Evolutionary conservation across 1,284 basidiomycete species (phyloP), one percentile per base, ranked within the genome.

Genomic region (Exsudoporus floridanus): DNA sequence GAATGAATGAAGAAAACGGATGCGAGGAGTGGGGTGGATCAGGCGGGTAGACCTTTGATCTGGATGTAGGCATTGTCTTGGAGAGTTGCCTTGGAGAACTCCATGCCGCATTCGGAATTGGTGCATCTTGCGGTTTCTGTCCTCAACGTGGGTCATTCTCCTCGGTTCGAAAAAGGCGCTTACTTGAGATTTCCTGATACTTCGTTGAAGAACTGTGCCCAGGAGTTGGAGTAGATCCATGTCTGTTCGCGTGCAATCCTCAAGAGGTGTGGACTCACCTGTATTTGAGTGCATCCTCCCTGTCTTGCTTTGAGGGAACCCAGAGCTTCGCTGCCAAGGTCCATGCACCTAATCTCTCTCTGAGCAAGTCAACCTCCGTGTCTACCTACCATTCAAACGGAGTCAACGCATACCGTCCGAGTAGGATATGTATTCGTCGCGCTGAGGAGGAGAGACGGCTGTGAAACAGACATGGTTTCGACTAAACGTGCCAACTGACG

Each of bases 341-440:
- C 73, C 74, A 75, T 75, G 49, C 73, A 74, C 48, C 75, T 67
- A 44, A 74, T 76, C 60, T 77, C 74, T 54, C 71, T 66, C 73
- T 74, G 49, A 40, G 33, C 53, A 34, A 47, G 53, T 68, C 56
- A 57, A 50, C 45, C 16, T 33, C 30, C 23, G 13, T 47, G 43
- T 23, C 38, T 37, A 45, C 23, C 13, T 41, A 41, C 34, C 35
- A 44, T 27, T 46, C 35, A 31, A 40, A 35, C 37, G 19, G 19
- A 45, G 36, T 46, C 21, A 21, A 46, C 45, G 59, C 72, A 35
- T 51, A 71, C 70, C 58, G 59, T 72, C 53, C 70, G 71, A 46
- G 48, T 55, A 35, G 70, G 54, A 53, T 74, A 72, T 37, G 55
- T 56, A 21, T 62, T 59, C 21, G 59, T 67, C 40, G 72, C 58